Percentiles rank a stretch among this genome's conserved stretches.
Conservation (phyloP, 129 eudicot genomes). For the Deinandra increscens region DNA sequence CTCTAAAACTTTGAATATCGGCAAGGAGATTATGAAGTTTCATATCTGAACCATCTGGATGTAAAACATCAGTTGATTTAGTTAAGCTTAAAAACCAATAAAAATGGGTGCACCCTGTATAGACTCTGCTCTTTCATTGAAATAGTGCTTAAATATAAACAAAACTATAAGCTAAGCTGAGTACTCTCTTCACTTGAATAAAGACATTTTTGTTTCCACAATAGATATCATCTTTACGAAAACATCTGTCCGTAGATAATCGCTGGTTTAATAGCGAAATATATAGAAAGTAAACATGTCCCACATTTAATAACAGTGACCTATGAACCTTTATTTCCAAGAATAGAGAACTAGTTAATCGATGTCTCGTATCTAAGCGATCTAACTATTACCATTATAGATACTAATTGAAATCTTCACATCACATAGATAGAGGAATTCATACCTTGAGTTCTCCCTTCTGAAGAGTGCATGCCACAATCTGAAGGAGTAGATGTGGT, state of each 20-base stretch:
- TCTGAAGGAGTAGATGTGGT: conserved; percentile 3
- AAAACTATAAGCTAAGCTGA: not conserved
- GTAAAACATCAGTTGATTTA: not conserved
- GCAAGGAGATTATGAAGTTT: conserved; percentile 21
- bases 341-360: not conserved
- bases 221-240: not conserved
- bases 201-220: not conserved
- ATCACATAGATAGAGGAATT: not conserved
- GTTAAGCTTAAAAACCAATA: too few species aligned
- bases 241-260: not conserved
- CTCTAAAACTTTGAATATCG: conserved; percentile 27
- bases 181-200: not conserved
- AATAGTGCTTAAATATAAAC: not conserved
- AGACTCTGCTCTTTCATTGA: too few species aligned
- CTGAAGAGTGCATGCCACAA: conserved; percentile 13
- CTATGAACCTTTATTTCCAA: not conserved
- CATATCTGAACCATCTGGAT: conserved; percentile 27
- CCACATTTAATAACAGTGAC: not conserved
- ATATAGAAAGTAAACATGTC: conserved; percentile 9
- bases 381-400: not conserved
- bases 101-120: too few species aligned
- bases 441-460: conserved; percentile 31
- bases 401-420: not conserved
- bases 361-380: not conserved
- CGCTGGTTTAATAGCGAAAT: not conserved